Evolutionary conservation across 352 stramenopile genomes (phyloP).

Genomic region (Peronospora destructor): DNA sequence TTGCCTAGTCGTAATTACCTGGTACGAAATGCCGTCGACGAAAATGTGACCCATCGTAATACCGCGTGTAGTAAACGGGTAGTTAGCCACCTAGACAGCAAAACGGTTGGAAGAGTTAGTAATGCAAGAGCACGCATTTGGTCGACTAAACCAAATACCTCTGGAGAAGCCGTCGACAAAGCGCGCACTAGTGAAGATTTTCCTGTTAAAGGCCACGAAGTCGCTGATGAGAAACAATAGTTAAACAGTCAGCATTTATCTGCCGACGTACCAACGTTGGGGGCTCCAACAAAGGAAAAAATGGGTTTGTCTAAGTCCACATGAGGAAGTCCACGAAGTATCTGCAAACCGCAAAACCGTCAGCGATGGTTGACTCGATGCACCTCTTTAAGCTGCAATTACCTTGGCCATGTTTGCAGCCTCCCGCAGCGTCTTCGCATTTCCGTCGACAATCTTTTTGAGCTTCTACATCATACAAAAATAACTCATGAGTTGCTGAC

Average conservation of each 20-base stretch:
- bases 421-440: constrained; percentile 35
- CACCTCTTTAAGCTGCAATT: background rate
- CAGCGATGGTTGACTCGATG: background rate
- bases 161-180: constrained; percentile 72
- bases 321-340: constrained; percentile 62
- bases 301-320: constrained; percentile 77
- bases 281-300: constrained; percentile 78
- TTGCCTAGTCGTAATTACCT: constrained; percentile 29
- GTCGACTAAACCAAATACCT: constrained; percentile 30
- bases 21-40: constrained; percentile 72
- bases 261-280: constrained; percentile 66
- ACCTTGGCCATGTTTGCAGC: constrained; percentile 63
- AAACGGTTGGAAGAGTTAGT: constrained; percentile 1
- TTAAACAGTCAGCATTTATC: background rate
- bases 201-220: constrained; percentile 25
- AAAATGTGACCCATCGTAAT: constrained; percentile 87
- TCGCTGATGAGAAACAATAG: background rate
- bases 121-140: background rate
- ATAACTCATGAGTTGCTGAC: background rate
- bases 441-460: constrained; percentile 38
- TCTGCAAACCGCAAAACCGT: constrained; percentile 23
- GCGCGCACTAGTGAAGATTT: constrained; percentile 80
- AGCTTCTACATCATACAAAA: constrained; percentile 28
- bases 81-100: constrained; percentile 66
- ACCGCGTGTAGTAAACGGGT: constrained; percentile 81